Base-by-base conservation (phyloP, 371 early-diverging fungal genomes). In the Funneliformis caledonium region DNA sequence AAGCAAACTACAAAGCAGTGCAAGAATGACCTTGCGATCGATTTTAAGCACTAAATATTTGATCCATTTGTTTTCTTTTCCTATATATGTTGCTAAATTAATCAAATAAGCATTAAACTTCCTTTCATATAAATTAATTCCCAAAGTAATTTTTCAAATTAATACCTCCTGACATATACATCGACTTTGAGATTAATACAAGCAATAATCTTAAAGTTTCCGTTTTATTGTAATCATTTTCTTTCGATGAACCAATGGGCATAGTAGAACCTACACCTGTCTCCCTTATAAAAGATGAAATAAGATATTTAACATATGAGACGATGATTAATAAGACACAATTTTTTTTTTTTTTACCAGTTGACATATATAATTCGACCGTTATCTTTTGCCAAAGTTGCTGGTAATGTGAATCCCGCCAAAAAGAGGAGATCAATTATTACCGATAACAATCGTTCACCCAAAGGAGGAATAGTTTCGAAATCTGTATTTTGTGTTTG, bases 361-460 rank as follows among this genome's bases (percentile, higher is more conserved):
- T 96, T 95, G 7, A 91, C 90, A 82, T 93, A 93, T 76, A 89
- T 91, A 52, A 94, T 89, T 42, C 86, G 84, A 43, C 83, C 86
- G 56, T 85, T 88, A 43, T 88, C 86, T 0, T 86, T 89, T 6
- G 91, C 83, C 22, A 87, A 87, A 48, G n/a, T 76, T 64, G 85
- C 88, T 19, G 93, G 95, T 37, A 96, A 85, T 1, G 96, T 95
- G 78, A 96, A 95, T 64, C 94, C 95, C 0, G 92, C 86, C 74
- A 92, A 88, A 82, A 95, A 97, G 42, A 96, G 86, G 26, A 94
- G 84, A 62, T 90, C 88, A 9, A 92, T 80, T 0, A 88, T 82
- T 2, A 88, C 85, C 22, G 83, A 77, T 33, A 87, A 82, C 43
- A 92, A 81, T 70, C 85, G 88, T 22, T 85, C 81, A 2, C 90